A percentile compares a stretch with the other conserved stretches of the same genome.
These are phyloP conservation scores for Gossypium laxum DNA, from an alignment of 441 rosid genomes.

Conservation along the genomic window DNA sequence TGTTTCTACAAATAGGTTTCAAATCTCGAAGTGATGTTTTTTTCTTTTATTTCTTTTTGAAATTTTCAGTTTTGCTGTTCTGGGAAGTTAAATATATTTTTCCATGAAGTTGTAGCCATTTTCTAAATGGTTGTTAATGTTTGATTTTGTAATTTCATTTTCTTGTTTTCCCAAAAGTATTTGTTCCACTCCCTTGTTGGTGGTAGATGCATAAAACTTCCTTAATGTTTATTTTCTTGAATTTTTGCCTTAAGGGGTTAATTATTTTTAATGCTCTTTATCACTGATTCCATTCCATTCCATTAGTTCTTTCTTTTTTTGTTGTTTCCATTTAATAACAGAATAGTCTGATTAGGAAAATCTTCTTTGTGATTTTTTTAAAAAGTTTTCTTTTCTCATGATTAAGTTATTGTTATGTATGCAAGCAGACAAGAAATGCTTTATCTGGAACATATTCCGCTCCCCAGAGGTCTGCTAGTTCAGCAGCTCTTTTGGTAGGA, in stretches of 20 bases:
- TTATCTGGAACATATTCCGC: slow-evolving; percentile 98
- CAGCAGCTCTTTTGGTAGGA: slow-evolving; percentile 95
- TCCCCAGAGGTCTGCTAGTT: slow-evolving; percentile 99
- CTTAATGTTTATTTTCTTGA: not conserved
- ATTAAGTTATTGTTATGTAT: slow-evolving; percentile 11
- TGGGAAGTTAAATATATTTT: not conserved
- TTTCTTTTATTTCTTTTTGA: not conserved
- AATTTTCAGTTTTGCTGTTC: not conserved
- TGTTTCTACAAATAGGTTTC: not conserved
- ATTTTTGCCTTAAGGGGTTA: not conserved
- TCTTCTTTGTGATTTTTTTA: not conserved
- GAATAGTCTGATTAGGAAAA: not conserved
- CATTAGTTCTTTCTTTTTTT: not conserved
- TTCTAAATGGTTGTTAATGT: not conserved
- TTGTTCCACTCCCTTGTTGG: not conserved
- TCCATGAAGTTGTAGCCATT: not conserved
- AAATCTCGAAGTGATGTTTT: not conserved
- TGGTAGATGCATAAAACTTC: not conserved
- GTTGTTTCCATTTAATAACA: not conserved
- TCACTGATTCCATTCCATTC: not conserved
- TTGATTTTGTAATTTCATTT: slow-evolving; percentile 7
- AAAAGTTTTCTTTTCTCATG: not conserved
- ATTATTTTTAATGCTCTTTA: not conserved
- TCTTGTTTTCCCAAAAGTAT: not conserved
- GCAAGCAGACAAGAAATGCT: slow-evolving; percentile 93